Conservation (phyloP, 768 basidiomycete species). For the Serendipita indica region DNA sequence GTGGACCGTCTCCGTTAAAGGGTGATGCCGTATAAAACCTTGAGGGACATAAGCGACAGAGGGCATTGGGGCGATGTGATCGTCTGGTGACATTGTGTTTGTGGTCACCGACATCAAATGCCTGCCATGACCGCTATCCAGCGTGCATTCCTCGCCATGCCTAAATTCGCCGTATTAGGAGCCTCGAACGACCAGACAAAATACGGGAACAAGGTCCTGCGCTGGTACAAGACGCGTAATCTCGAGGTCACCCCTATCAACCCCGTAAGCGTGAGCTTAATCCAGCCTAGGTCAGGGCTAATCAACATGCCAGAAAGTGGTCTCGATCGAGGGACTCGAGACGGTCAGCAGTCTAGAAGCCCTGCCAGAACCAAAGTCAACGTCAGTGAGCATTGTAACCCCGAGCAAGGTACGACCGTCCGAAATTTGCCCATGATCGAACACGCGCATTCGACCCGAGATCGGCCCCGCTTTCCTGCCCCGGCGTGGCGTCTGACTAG, state of each 20-base stretch:
- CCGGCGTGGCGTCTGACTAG: neutral
- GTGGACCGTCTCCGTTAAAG: no score
- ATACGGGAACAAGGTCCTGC: constrained; percentile 65
- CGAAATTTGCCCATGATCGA: no score
- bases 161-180: constrained; percentile 63
- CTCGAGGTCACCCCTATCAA: constrained; percentile 59
- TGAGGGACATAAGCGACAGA: no score
- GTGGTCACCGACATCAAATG: no score
- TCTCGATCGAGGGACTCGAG: constrained; percentile 48
- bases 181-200: constrained; percentile 68
- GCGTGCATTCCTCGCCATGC: constrained; percentile 41
- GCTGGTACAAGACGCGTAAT: constrained; percentile 54
- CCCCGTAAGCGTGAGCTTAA: constrained; percentile 33
- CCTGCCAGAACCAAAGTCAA: constrained; percentile 44
- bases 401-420: constrained; percentile 41
- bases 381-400: constrained; percentile 67
- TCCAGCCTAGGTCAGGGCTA: constrained; percentile 8
- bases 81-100: no score
- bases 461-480: no score
- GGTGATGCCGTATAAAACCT: no score
- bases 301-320: constrained; percentile 38
- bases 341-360: constrained; percentile 42
- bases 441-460: no score
- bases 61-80: no score
- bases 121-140: no score